These are phyloP conservation scores for Xylaria digitata DNA, from an alignment of 2,329 filamentous ascomycete genomes.

Conservation along the genomic window DNA sequence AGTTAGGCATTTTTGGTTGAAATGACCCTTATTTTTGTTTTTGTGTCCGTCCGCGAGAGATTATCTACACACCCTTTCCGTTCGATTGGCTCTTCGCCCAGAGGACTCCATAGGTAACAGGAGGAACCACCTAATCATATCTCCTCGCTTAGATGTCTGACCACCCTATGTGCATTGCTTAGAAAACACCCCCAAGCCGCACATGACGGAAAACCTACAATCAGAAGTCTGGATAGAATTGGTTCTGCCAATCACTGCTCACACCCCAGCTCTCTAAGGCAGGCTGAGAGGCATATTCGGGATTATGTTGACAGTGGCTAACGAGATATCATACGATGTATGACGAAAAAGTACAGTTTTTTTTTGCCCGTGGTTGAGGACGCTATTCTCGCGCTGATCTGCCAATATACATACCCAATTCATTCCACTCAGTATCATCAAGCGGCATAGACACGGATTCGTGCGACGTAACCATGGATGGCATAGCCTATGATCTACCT, in stretches of 20 bases:
- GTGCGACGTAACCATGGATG: constrained; percentile 15
- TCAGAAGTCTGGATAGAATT: constrained; percentile 13
- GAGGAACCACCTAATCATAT: constrained; percentile 1
- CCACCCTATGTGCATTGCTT: constrained; percentile 24
- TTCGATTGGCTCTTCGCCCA: constrained; percentile 3
- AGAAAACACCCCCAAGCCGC: constrained; percentile 16
- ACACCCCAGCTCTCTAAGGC: neutral
- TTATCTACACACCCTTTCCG: constrained; percentile 2
- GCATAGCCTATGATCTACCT: constrained; percentile 8
- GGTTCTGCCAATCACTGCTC: constrained; percentile 4
- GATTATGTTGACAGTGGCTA: neutral
- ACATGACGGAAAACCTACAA: constrained; percentile 25
- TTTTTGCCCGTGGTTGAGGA: constrained; percentile 4
- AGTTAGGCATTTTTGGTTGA: neutral
- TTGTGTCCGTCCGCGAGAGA: neutral
- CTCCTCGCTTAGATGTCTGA: constrained; percentile 27
- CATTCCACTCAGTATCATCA: constrained; percentile 10
- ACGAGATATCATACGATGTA: constrained; percentile 12
- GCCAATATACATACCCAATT: neutral
- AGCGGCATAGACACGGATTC: constrained; percentile 24
- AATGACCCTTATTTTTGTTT: constrained; percentile 1
- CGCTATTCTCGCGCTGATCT: constrained; percentile 10
- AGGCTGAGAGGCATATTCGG: constrained; percentile 3
- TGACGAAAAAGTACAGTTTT: constrained; percentile 14
- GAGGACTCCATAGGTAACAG: neutral